Evolutionary conservation across 805 yeast genomes (phyloP).

Genomic region (Wickerhamomyces bovis): DNA sequence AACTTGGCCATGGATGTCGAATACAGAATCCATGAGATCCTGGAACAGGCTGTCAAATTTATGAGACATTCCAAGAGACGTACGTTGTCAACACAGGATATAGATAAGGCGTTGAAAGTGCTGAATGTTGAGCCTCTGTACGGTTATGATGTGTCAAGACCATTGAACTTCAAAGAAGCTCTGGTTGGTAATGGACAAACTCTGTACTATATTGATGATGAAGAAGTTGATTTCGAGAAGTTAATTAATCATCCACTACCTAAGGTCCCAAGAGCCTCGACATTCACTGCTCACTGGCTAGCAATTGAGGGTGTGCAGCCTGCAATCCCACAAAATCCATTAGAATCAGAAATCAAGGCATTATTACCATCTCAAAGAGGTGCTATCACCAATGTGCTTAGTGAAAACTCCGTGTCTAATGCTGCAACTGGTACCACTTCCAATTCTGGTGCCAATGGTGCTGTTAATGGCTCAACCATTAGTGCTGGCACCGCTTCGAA

Average conservation of each 20-base stretch:
- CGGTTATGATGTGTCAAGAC: conserved; percentile 69
- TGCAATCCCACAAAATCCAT: conserved; percentile 92
- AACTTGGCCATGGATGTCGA: conserved; percentile 99
- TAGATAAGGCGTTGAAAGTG: conserved; percentile 73
- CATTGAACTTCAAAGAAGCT: conserved; percentile 80
- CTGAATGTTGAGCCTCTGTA: conserved; percentile 92
- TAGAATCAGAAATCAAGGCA: conserved; percentile 65
- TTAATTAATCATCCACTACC: conserved; percentile 92
- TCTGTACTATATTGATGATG: conserved; percentile 86
- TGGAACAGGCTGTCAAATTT: conserved; percentile 93
- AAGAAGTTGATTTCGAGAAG: conserved; percentile 89
- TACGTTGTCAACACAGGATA: conserved; percentile 72
- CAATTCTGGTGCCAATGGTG: conserved; percentile 6
- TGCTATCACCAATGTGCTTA: conserved; percentile 63
- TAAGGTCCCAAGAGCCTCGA: conserved; percentile 85
- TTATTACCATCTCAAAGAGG: conserved; percentile 79
- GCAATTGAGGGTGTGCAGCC: conserved; percentile 99
- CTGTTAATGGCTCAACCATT: conserved; percentile 19
- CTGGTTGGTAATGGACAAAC: conserved; percentile 89
- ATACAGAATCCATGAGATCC: conserved; percentile 88
- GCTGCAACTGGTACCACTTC: conserved; percentile 23
- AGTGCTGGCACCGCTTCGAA: conserved; percentile 12
- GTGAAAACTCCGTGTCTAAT: conserved; percentile 31
- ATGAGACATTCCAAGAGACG: conserved; percentile 92
- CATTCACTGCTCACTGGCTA: conserved; percentile 94